Evolutionary conservation across 2,329 filamentous ascomycete species (phyloP).

Genomic region (Xylariaceae sp.): DNA sequence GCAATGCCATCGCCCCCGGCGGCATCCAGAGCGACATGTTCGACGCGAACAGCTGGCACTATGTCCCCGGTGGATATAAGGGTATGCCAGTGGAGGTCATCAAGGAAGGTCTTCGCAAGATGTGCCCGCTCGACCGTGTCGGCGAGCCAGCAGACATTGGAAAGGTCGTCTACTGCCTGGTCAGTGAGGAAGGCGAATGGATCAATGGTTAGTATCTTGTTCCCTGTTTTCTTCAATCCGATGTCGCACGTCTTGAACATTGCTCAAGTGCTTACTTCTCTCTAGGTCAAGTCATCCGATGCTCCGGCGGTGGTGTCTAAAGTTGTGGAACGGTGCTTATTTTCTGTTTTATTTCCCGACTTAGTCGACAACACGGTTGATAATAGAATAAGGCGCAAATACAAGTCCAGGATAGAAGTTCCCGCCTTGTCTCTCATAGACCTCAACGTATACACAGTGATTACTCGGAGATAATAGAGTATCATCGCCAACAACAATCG

Average conservation of each 20-base stretch:
- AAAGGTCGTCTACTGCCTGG: conserved; percentile 50
- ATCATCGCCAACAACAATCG: too few species aligned
- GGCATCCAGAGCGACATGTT: conserved; percentile 77
- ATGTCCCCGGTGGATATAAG: conserved; percentile 52
- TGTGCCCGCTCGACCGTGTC: conserved; percentile 56
- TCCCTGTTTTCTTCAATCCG: neutral
- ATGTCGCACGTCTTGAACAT: neutral
- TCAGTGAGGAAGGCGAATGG: conserved; percentile 57
- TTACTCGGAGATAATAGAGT: too few species aligned
- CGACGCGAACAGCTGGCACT: conserved; percentile 62
- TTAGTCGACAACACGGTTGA: neutral
- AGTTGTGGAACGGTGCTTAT: neutral
- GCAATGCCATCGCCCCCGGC: conserved; percentile 67
- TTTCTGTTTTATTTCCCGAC: neutral
- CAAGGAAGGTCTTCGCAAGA: conserved; percentile 48
- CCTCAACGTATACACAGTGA: too few species aligned
- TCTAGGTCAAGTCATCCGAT: conserved; percentile 34
- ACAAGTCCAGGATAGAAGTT: neutral
- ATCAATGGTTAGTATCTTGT: conserved; percentile 50
- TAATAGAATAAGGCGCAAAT: neutral
- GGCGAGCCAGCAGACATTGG: conserved; percentile 55
- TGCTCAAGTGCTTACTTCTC: conserved; percentile 11
- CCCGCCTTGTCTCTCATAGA: too few species aligned
- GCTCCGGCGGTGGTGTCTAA: conserved; percentile 33
- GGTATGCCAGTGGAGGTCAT: conserved; percentile 49